phyloP scores from a whole-genome alignment of 345 rosid genomes.

The Boechera divaricarpa region DNA sequence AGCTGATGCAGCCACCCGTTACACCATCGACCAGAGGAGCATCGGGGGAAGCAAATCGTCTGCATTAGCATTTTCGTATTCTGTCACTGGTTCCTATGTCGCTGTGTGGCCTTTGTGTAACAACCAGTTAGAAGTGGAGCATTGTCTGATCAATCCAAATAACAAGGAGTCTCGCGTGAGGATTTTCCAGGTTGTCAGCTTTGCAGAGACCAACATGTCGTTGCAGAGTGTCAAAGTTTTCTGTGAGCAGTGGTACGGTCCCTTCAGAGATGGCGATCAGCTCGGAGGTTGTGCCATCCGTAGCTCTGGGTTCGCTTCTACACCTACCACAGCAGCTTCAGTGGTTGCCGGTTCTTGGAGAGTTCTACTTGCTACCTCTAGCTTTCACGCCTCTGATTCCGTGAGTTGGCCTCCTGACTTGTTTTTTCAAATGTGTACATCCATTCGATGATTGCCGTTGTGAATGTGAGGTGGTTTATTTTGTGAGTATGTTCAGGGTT shows the following conservation, averaged over 20 bases:
- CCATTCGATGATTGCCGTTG: neutral
- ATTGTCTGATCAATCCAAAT: slow-evolving; percentile 78
- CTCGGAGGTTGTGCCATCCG: slow-evolving; percentile 87
- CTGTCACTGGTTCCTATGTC: slow-evolving; percentile 72
- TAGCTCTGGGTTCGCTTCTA: slow-evolving; percentile 84
- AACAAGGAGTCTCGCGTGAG: slow-evolving; percentile 87
- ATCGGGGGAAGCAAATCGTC: slow-evolving; percentile 53
- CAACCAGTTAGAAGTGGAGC: slow-evolving; percentile 66
- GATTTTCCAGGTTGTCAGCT: slow-evolving; percentile 58
- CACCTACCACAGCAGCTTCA: slow-evolving; percentile 61
- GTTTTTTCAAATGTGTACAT: neutral
- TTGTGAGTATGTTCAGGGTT: slow-evolving; percentile 45
- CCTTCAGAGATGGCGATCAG: slow-evolving; percentile 85
- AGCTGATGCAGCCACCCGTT: slow-evolving; percentile 92
- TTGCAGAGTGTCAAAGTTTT: slow-evolving; percentile 64
- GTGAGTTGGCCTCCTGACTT: slow-evolving; percentile 34
- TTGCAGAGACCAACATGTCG: slow-evolving; percentile 42
- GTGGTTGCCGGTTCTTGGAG: slow-evolving; percentile 65
- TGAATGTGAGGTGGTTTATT: neutral
- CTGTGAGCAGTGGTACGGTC: slow-evolving; percentile 87
- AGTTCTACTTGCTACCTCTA: slow-evolving; percentile 56
- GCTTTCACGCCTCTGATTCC: slow-evolving; percentile 47
- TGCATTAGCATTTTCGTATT: slow-evolving; percentile 61
- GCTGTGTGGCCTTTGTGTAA: slow-evolving; percentile 70
- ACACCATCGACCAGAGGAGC: slow-evolving; percentile 59